phyloP scores from a whole-genome alignment of 306 rosid species.

The Begonia masoniana region DNA sequence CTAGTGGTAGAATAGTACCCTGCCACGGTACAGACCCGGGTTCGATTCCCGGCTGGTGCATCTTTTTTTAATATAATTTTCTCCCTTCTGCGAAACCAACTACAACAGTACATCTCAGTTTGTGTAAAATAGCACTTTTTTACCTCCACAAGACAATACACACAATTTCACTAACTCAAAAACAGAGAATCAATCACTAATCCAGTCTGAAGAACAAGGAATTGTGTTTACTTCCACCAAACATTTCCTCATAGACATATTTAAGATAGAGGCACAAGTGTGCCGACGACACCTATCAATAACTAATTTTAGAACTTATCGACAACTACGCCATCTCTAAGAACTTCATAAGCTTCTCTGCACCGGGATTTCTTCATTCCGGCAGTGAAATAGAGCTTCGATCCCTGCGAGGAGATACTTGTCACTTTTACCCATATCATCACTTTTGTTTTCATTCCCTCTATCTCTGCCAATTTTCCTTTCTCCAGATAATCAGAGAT shows the following conservation, averaged over 20 bases:
- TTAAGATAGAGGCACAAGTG: too few relatives aligned
- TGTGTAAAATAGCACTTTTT: too few relatives aligned
- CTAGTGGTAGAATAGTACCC: slow-evolving; percentile 31
- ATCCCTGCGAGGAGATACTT: not conserved
- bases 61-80: too few relatives aligned
- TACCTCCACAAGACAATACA: too few relatives aligned
- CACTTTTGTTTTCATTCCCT: slow-evolving; percentile 1
- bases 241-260: too few relatives aligned
- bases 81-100: too few relatives aligned
- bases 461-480: not conserved
- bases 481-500: slow-evolving; percentile 32
- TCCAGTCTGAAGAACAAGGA: too few relatives aligned
- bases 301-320: not conserved
- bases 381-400: slow-evolving; percentile 4
- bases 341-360: not conserved
- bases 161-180: too few relatives aligned
- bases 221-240: too few relatives aligned
- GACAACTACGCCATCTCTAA: slow-evolving; percentile 2
- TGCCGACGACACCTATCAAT: not conserved
- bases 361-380: not conserved
- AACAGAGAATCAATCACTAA: too few relatives aligned
- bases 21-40: slow-evolving; percentile 50
- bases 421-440: not conserved
- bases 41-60: slow-evolving; percentile 86
- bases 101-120: too few relatives aligned